These are phyloP conservation scores for Rehmannia glutinosa DNA, from an alignment of 257 asterid species.

Conservation along the genomic window DNA sequence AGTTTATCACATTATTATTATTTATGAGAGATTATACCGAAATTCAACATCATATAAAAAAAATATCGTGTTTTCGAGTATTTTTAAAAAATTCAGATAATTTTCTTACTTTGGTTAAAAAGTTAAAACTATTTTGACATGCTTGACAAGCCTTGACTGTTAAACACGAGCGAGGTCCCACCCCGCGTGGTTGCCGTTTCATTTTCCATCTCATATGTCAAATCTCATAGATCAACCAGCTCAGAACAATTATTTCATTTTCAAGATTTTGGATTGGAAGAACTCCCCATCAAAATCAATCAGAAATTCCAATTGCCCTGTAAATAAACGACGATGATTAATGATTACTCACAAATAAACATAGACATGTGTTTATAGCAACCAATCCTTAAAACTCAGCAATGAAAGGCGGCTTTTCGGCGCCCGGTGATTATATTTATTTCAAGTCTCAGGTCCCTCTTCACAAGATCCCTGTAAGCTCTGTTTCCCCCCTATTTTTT, in stretches of 20 bases:
- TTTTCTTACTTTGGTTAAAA: too few relatives aligned
- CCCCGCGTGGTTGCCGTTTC: conserved; percentile 14
- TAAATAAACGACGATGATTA: not conserved
- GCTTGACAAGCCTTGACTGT: conserved; percentile 12
- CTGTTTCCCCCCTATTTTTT: not conserved
- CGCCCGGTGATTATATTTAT: conserved; percentile 96
- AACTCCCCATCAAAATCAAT: not conserved
- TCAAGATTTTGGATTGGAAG: not conserved
- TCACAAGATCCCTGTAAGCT: conserved; percentile 94
- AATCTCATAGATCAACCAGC: conserved; percentile 11
- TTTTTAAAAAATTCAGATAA: too few relatives aligned
- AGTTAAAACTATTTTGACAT: too few relatives aligned
- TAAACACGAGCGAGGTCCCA: conserved; percentile 11
- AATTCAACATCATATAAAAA: too few relatives aligned
- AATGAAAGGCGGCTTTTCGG: conserved; percentile 88
- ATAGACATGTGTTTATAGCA: conserved; percentile 10
- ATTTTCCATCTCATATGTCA: not conserved
- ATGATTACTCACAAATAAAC: not conserved
- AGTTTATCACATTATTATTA: too few relatives aligned
- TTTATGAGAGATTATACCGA: too few relatives aligned
- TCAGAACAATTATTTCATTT: not conserved
- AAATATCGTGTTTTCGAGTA: too few relatives aligned
- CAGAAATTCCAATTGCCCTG: conserved; percentile 4
- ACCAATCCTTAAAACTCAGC: conserved; percentile 27
- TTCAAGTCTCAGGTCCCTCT: conserved; percentile 99